A percentile compares a stretch with the other conserved stretches of the same genome.
These are phyloP conservation scores for Kuraishia borneana DNA, from an alignment of 805 yeast species.

Conservation along the genomic window DNA sequence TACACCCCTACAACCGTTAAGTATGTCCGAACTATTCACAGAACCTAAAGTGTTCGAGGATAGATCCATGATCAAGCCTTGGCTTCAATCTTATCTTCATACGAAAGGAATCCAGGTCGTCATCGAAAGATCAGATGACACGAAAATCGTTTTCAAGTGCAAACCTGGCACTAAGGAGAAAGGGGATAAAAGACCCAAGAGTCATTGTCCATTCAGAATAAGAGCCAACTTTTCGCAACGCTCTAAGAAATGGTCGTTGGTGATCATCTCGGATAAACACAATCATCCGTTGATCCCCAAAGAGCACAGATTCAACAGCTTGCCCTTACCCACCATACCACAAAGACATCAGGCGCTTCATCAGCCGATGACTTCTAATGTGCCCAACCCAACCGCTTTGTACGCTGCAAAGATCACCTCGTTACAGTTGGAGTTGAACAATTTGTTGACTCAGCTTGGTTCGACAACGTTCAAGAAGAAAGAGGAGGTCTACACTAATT, in stretches of 20 bases:
- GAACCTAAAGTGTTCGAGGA: conserved; percentile 22
- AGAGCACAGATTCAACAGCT: neutral
- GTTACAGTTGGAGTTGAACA: conserved; percentile 16
- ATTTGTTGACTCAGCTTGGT: conserved; percentile 15
- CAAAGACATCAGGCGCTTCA: neutral
- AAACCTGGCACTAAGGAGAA: conserved; percentile 2
- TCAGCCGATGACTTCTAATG: neutral
- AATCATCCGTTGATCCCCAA: conserved; percentile 33
- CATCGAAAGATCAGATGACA: conserved; percentile 50
- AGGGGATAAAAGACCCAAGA: conserved; percentile 16
- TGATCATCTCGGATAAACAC: conserved; percentile 48
- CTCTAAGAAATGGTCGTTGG: conserved; percentile 45
- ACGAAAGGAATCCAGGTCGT: conserved; percentile 42
- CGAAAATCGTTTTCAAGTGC: conserved; percentile 53
- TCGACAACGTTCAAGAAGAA: conserved; percentile 10
- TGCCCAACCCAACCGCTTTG: neutral
- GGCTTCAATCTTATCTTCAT: conserved; percentile 40
- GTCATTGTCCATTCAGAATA: conserved; percentile 60
- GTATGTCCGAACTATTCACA: neutral
- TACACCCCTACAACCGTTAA: neutral
- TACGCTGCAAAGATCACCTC: conserved; percentile 1
- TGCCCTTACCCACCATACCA: neutral
- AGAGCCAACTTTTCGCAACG: conserved; percentile 50
- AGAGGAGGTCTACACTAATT: conserved; percentile 14
- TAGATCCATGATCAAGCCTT: conserved; percentile 46